These are phyloP conservation scores for Tolypocladium paradoxum DNA, from an alignment of 2,329 filamentous ascomycete genomes.

Conservation along the genomic window DNA sequence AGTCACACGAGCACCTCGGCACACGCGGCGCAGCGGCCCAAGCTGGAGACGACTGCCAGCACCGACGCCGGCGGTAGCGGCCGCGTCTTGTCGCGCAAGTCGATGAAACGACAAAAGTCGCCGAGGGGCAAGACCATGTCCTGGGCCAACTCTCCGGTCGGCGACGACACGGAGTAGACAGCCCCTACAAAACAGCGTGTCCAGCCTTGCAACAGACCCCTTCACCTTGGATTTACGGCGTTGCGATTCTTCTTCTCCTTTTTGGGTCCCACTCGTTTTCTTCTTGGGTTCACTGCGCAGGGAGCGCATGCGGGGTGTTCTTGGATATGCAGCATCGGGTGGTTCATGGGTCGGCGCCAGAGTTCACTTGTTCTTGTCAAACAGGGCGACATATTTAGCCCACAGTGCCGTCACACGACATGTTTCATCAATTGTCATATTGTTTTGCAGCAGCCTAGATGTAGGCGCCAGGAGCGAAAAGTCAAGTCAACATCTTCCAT, in stretches of 20 bases:
- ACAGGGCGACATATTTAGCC: neutral
- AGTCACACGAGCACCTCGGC: slow-evolving; percentile 14
- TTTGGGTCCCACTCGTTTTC: slow-evolving; percentile 1
- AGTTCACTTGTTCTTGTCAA: slow-evolving; percentile 9
- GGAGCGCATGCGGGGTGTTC: slow-evolving; percentile 3
- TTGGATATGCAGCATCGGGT: neutral
- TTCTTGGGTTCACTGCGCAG: slow-evolving; percentile 5
- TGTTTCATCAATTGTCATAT: neutral
- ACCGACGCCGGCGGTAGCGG: slow-evolving; percentile 21
- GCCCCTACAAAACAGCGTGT: neutral
- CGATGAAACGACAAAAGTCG: slow-evolving; percentile 18
- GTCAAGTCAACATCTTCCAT: neutral
- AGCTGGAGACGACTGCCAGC: slow-evolving; percentile 36
- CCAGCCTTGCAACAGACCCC: neutral
- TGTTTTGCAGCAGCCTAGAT: neutral
- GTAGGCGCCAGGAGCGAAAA: neutral
- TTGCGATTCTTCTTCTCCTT: slow-evolving; percentile 1
- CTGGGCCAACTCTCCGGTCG: slow-evolving; percentile 24
- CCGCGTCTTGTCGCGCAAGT: slow-evolving; percentile 16
- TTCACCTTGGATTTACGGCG: slow-evolving; percentile 2
- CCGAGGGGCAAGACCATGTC: slow-evolving; percentile 14
- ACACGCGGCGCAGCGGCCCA: slow-evolving; percentile 30
- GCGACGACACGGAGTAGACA: slow-evolving; percentile 24
- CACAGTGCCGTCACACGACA: neutral
- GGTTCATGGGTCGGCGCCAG: slow-evolving; percentile 6